Evolutionary conservation across 257 asterid genomes (phyloP).

Genomic region (Solanum clarkiae): DNA sequence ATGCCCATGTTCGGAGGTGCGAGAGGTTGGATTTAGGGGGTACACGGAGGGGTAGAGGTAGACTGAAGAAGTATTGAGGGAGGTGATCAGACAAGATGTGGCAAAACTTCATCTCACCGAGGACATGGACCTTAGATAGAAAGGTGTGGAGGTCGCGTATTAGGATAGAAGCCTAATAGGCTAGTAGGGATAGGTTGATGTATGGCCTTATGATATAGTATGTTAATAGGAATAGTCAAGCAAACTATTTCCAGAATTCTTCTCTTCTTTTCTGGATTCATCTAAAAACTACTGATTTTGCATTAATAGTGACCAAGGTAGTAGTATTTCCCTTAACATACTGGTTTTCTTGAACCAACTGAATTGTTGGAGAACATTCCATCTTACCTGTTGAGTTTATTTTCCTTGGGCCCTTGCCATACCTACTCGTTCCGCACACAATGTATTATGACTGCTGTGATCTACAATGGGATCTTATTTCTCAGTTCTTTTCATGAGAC

Average conservation of each 20-base stretch:
- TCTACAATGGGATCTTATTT: neutral
- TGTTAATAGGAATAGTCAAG: neutral
- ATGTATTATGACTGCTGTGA: neutral
- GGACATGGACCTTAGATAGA: too few relatives aligned
- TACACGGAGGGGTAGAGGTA: too few relatives aligned
- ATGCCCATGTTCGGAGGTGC: too few relatives aligned
- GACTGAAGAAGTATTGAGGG: too few relatives aligned
- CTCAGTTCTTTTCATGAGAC: neutral
- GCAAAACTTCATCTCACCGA: too few relatives aligned
- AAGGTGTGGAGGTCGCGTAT: too few relatives aligned
- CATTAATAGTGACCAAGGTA: neutral
- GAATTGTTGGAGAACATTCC: neutral
- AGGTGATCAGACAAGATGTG: too few relatives aligned
- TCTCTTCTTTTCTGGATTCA: neutral
- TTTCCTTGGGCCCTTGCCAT: neutral
- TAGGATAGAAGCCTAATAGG: too few relatives aligned
- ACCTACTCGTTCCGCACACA: neutral
- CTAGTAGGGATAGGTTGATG: too few relatives aligned
- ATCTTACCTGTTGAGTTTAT: neutral
- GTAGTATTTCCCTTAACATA: neutral
- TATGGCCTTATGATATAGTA: too few relatives aligned
- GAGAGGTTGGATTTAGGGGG: too few relatives aligned
- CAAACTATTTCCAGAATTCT: neutral
- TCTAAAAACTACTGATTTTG: neutral
- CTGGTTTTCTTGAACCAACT: neutral